phyloP scores from a whole-genome alignment of 2,329 filamentous ascomycete genomes.

The Parasarocladium wereldwijsianum region DNA sequence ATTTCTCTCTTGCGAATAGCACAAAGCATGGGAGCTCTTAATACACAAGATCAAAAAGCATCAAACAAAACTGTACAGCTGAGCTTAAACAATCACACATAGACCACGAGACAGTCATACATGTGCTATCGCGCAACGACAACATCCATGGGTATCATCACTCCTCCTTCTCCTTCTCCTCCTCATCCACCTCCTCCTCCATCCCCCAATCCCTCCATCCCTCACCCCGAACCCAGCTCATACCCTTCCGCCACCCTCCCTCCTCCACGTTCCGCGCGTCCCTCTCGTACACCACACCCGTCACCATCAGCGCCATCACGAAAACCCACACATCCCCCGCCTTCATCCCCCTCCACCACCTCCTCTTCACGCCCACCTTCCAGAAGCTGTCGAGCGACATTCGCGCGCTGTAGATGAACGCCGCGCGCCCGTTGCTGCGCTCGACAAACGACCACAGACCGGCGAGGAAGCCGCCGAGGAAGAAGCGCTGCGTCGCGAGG shows the following conservation, averaged over 20 bases:
- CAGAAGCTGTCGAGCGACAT: conserved; percentile 71
- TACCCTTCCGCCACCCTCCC: conserved; percentile 50
- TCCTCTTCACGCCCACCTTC: conserved; percentile 85
- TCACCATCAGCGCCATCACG: conserved; percentile 60
- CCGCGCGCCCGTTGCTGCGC: conserved; percentile 43
- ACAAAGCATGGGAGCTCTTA: no score
- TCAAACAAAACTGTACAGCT: no score
- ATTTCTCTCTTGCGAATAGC: no score
- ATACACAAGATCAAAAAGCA: no score
- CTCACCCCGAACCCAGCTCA: conserved; percentile 62
- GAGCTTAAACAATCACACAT: no score
- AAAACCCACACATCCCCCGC: conserved; percentile 80
- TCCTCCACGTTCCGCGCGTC: conserved; percentile 55
- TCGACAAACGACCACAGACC: conserved; percentile 78
- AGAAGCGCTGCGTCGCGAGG: conserved; percentile 74
- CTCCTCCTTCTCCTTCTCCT: conserved; percentile 18
- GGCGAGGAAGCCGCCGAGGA: conserved; percentile 72
- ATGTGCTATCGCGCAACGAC: not conserved
- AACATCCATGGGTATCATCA: no score
- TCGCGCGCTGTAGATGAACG: conserved; percentile 68
- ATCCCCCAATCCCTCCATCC: conserved; percentile 56
- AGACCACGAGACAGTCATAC: conserved; percentile 11
- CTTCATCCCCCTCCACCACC: conserved; percentile 72
- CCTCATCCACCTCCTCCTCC: conserved; percentile 34
- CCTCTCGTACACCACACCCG: conserved; percentile 64